Base-by-base conservation (phyloP, 2,329 filamentous ascomycete genomes). In the Cladosporium sp. region DNA sequence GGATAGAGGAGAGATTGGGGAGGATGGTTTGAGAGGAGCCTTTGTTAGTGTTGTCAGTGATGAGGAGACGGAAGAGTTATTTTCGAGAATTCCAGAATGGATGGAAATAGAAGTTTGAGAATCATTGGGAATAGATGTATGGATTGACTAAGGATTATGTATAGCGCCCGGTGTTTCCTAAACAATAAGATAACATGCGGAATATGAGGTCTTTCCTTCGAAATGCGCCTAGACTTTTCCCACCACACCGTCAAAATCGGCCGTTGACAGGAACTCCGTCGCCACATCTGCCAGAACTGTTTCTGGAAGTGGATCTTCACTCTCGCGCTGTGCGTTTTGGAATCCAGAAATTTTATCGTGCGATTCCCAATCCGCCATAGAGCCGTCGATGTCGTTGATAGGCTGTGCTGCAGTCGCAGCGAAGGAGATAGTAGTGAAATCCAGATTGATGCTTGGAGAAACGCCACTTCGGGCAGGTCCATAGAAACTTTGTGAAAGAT, bases 321-420 rank as follows among this genome's bases (percentile, higher is more conserved):
- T 42, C 12, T n/a, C 11, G 15, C 28, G 17, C 30, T 55, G 39
- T 36, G 52, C 52, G 47, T 65, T 59, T 22, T 64, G 57, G 57
- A 63, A 61, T 50, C 55, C 60, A 43, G 60, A 61, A 45, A 62
- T 62, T 25, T 65, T 64, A 39, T 59, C 60, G 28, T 65, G 63
- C 0, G 63, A 64, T 7, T 30, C 43, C 52, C 52, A 55, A 19
- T 55, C 40, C 4, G 40, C 40, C 40, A 55, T 45, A 3, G 39
- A 45, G 15, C 25, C 52, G 14, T 45, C 52, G 9, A 55, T 11
- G 9, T 55, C 52, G 22, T 25, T 30, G 14, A 37, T 19, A 14
- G 25, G 17, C 19, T 45, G 28, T 36, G 52, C 52, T 28, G 17
- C 52, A n/a, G 52, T 36, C 5, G 52, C 52, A 14, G 39, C 39